phyloP scores from a whole-genome alignment of 2,329 filamentous ascomycete species.

The Ophiostoma novo-ulmi region DNA sequence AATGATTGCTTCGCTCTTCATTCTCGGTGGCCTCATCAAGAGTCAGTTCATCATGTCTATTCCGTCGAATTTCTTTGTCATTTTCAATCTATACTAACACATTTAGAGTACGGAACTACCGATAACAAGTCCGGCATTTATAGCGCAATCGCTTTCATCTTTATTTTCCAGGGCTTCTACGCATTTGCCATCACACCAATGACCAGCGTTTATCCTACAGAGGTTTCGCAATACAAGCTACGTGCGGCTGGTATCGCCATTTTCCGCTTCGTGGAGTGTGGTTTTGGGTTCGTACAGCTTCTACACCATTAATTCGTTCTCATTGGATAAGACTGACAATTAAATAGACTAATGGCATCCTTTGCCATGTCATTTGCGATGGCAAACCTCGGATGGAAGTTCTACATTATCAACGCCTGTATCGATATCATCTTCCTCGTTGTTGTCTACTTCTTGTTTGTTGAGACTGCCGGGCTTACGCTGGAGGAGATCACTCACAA shows the following conservation, averaged over 20 bases:
- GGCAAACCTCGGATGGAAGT: not conserved
- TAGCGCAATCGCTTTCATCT: not conserved
- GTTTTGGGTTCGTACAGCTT: not conserved
- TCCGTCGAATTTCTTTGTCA: not conserved
- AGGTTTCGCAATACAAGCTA: not conserved
- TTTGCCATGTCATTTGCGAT: not conserved
- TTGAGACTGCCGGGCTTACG: not conserved
- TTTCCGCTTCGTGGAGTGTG: not conserved
- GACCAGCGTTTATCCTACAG: not conserved
- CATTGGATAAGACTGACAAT: too few relatives aligned
- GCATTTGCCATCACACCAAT: not conserved
- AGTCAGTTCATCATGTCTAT: not conserved
- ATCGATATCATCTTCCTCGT: not conserved
- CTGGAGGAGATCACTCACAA: not conserved
- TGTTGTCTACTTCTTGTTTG: not conserved
- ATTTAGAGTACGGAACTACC: not conserved
- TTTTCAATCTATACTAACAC: not conserved
- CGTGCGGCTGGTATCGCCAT: not conserved
- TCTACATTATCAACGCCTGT: slow-evolving; percentile 2
- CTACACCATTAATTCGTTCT: too few relatives aligned
- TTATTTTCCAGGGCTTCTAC: not conserved
- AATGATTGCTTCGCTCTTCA: not conserved
- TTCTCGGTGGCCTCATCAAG: not conserved
- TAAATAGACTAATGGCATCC: not conserved
- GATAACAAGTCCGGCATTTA: not conserved